Evolutionary conservation across 2,329 filamentous ascomycete genomes (phyloP).

Genomic region (Gaeumannomyces tritici): DNA sequence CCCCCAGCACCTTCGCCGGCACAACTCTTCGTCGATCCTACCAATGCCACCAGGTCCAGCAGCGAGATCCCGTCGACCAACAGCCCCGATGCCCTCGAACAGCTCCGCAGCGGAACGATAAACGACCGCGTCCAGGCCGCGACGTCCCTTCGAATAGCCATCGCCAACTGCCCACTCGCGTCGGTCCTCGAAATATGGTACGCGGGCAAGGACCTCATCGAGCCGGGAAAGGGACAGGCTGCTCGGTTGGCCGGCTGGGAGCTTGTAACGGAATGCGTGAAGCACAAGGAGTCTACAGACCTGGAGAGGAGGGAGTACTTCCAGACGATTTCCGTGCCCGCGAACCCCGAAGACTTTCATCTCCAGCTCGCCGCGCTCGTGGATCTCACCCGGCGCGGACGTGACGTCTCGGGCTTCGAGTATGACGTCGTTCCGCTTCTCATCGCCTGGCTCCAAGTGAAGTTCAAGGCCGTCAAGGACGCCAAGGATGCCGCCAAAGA

Average conservation of each 20-base stretch:
- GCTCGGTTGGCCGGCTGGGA: constrained; percentile 55
- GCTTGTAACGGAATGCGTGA: constrained; percentile 55
- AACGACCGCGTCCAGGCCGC: constrained; percentile 48
- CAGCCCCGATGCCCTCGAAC: constrained; percentile 44
- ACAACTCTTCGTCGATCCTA: constrained; percentile 18
- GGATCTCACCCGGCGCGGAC: constrained; percentile 51
- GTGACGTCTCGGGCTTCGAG: constrained; percentile 55
- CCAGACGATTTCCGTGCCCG: constrained; percentile 45
- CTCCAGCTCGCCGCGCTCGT: constrained; percentile 54
- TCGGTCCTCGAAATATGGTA: constrained; percentile 56
- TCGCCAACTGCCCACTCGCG: constrained; percentile 49
- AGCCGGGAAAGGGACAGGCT: constrained; percentile 40
- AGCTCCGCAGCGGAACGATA: constrained; percentile 40
- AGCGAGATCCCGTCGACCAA: constrained; percentile 18
- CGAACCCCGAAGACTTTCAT: constrained; percentile 53
- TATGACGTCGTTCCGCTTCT: constrained; percentile 56
- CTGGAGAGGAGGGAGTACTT: constrained; percentile 59
- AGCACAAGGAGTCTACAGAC: constrained; percentile 52
- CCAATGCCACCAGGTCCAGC: background rate
- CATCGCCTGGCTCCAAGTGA: constrained; percentile 48
- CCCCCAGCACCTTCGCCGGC: constrained; percentile 23
- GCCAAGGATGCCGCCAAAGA: constrained; percentile 35
- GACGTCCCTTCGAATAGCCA: constrained; percentile 42
- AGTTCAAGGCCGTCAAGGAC: constrained; percentile 42
- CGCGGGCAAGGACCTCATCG: constrained; percentile 55